Percentiles rank a stretch among this genome's conserved stretches.
Evolutionary conservation across 192 early-diverging fungal species (phyloP).

Genomic region (Obelidium mucronatum): DNA sequence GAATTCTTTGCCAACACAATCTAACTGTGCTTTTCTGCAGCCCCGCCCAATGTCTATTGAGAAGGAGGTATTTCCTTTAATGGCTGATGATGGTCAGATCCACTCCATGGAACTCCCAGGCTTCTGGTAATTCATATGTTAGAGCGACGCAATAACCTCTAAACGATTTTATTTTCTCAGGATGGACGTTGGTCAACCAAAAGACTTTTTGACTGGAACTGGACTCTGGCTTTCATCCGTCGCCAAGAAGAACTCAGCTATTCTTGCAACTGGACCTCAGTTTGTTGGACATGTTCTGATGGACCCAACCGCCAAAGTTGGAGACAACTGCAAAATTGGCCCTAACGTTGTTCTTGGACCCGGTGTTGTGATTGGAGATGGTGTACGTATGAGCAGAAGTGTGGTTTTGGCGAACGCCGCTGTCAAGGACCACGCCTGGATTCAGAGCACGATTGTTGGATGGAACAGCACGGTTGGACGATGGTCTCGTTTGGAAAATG

Average conservation of each 20-base stretch:
- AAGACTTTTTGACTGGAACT: constrained; percentile 96
- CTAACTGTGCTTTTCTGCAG: constrained; percentile 43
- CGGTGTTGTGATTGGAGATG: constrained; percentile 88
- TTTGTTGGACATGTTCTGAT: constrained; percentile 87
- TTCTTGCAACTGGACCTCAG: constrained; percentile 74
- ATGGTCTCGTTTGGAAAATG: constrained; percentile 93
- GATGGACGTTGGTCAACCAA: constrained; percentile 99
- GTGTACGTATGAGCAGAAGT: constrained; percentile 88
- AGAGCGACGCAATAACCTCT: neutral
- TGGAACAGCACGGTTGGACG: constrained; percentile 95
- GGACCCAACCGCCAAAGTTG: constrained; percentile 91
- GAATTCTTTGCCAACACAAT: neutral
- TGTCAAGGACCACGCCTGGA: constrained; percentile 88
- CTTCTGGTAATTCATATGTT: too few relatives aligned
- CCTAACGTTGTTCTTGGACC: constrained; percentile 97
- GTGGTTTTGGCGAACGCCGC: constrained; percentile 85
- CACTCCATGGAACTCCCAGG: constrained; percentile 94
- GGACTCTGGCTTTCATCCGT: constrained; percentile 89
- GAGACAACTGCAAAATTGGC: constrained; percentile 94
- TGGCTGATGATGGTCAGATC: constrained; percentile 86
- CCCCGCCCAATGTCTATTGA: constrained; percentile 95
- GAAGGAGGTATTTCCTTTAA: constrained; percentile 94
- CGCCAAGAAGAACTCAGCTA: constrained; percentile 74
- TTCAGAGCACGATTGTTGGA: constrained; percentile 91
- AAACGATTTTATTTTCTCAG: too few relatives aligned